phyloP scores from a whole-genome alignment of 2,329 filamentous ascomycete genomes.

The Bipolaris oryzae region DNA sequence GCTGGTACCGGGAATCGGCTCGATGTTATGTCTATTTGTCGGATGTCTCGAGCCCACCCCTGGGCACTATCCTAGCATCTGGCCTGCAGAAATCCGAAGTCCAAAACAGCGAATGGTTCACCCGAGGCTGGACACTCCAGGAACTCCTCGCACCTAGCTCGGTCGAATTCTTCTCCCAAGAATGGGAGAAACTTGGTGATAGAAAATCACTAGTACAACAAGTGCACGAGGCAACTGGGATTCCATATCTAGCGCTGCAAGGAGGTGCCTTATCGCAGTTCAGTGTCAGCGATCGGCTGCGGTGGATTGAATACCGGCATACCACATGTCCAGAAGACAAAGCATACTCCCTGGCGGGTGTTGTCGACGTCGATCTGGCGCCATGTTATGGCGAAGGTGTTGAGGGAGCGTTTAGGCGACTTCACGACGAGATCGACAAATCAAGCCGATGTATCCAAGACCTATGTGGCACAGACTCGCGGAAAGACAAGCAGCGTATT shows the following conservation, averaged over 20 bases:
- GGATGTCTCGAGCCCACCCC: not conserved
- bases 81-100: not conserved
- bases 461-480: too few species aligned
- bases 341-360: not conserved
- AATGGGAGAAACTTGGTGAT: not conserved
- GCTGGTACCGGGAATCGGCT: not conserved
- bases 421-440: not conserved
- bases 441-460: too few species aligned
- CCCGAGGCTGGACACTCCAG: not conserved
- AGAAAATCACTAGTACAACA: not conserved
- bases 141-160: not conserved
- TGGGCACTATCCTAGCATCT: not conserved
- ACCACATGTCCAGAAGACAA: not conserved
- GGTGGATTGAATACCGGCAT: not conserved
- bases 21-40: not conserved
- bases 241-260: not conserved
- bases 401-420: not conserved
- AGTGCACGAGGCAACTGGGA: not conserved
- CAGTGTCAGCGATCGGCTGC: not conserved
- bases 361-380: not conserved
- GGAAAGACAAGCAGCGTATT: slow-evolving; percentile 2
- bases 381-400: not conserved
- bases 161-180: not conserved
- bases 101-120: not conserved
- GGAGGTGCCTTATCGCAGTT: not conserved